phyloP scores from a whole-genome alignment of 2,329 filamentous ascomycete species.

The Stagonosporopsis vannaccii region DNA sequence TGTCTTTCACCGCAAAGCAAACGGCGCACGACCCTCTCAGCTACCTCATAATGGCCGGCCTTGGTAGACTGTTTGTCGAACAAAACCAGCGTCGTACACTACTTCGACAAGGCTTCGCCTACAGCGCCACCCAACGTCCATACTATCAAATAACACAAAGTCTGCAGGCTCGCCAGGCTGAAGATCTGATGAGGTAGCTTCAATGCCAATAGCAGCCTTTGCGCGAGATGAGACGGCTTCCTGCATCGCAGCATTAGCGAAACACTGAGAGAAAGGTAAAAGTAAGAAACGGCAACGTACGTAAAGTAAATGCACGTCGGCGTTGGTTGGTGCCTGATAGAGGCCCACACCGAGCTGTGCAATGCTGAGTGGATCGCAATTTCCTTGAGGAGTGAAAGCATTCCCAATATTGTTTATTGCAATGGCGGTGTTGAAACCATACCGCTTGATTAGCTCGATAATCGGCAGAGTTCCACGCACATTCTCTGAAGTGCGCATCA shows the following conservation, averaged over 20 bases:
- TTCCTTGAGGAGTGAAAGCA: conserved; percentile 75
- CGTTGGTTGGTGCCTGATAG: conserved; percentile 68
- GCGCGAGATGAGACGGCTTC: conserved; percentile 59
- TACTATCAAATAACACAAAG: conserved; percentile 53
- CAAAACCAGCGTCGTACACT: conserved; percentile 54
- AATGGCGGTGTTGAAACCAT: conserved; percentile 66
- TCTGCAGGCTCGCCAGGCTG: conserved; percentile 50
- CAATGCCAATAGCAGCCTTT: conserved; percentile 51
- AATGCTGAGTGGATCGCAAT: conserved; percentile 69
- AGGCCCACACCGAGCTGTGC: conserved; percentile 54
- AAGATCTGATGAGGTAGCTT: conserved; percentile 40
- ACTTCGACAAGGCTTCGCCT: conserved; percentile 53
- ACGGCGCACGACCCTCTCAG: background rate
- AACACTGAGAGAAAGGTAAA: background rate
- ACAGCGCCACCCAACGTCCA: conserved; percentile 50
- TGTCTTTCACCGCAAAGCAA: background rate
- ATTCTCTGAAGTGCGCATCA: conserved; percentile 64
- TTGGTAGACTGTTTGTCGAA: conserved; percentile 39
- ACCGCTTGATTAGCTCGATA: conserved; percentile 65
- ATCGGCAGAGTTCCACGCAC: conserved; percentile 69
- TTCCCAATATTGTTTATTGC: conserved; percentile 78
- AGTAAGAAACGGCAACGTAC: conserved; percentile 49
- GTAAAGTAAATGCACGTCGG: conserved; percentile 66
- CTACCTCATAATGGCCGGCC: conserved; percentile 22
- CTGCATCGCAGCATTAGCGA: conserved; percentile 40